These are phyloP conservation scores for Rubus parviflorus DNA, from an alignment of 306 rosid genomes.

Conservation along the genomic window DNA sequence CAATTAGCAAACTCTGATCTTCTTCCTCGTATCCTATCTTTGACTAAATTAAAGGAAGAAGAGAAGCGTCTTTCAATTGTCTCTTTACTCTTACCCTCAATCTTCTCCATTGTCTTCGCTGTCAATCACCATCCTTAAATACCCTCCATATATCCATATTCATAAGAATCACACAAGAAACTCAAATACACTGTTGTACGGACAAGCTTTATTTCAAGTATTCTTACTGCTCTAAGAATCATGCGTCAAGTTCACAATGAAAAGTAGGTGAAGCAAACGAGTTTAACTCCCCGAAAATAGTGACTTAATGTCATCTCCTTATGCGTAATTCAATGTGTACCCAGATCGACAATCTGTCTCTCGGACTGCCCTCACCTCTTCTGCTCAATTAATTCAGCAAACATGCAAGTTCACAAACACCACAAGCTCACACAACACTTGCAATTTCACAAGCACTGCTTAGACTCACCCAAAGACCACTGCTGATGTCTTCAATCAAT, in stretches of 20 bases:
- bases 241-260: slow-evolving; percentile 63
- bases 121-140: neutral
- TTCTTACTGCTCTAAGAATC: neutral
- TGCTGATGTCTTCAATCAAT: too few relatives aligned
- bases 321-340: too few relatives aligned
- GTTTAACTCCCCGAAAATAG: slow-evolving; percentile 56
- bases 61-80: neutral
- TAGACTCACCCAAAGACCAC: too few relatives aligned
- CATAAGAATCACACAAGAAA: slow-evolving; percentile 11
- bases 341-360: too few relatives aligned
- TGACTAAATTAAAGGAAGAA: neutral
- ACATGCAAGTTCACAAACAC: too few relatives aligned
- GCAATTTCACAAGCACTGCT: too few relatives aligned
- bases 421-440: too few relatives aligned
- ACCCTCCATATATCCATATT: neutral
- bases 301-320: slow-evolving; percentile 51
- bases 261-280: slow-evolving; percentile 57
- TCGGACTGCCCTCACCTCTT: too few relatives aligned
- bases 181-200: neutral
- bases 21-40: neutral
- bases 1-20: slow-evolving; percentile 5
- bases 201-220: slow-evolving; percentile 37
- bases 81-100: slow-evolving; percentile 11
- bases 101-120: neutral
- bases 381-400: too few relatives aligned